A percentile compares a stretch with the other conserved stretches of the same genome.
These are phyloP conservation scores for Hippophae tibetana DNA, from an alignment of 306 rosid species.

Conservation along the genomic window DNA sequence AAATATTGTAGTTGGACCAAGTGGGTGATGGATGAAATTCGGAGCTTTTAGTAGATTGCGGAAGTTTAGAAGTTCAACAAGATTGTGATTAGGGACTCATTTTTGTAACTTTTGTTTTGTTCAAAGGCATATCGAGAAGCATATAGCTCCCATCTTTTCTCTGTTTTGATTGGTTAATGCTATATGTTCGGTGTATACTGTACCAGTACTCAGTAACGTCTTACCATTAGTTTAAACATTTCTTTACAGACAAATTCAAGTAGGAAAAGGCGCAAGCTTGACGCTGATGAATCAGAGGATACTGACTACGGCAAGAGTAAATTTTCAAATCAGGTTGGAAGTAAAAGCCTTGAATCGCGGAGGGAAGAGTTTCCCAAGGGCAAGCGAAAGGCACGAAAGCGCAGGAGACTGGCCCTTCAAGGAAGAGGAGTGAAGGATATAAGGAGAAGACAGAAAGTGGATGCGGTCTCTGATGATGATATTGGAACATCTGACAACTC, in stretches of 20 bases:
- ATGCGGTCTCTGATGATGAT: constrained; percentile 50
- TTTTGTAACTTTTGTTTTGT: not conserved
- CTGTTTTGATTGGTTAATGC: not conserved
- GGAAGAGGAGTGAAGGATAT: constrained; percentile 78
- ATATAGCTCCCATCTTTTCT: not conserved
- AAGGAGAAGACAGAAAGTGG: constrained; percentile 59
- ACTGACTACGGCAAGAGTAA: constrained; percentile 54
- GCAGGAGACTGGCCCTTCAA: constrained; percentile 85
- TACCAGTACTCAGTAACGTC: not conserved
- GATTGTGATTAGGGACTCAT: not conserved
- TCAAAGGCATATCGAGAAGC: not conserved
- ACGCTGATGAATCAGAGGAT: constrained; percentile 86
- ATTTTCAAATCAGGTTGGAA: constrained; percentile 41
- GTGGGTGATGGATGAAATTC: not conserved
- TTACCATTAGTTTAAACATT: constrained; percentile 17
- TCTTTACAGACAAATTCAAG: constrained; percentile 71
- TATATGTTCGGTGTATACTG: not conserved
- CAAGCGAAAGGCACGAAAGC: constrained; percentile 84
- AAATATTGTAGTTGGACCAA: not conserved
- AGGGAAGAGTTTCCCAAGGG: constrained; percentile 92
- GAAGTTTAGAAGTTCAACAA: not conserved
- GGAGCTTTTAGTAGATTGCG: not conserved
- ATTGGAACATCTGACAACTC: constrained; percentile 58
- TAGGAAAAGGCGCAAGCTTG: constrained; percentile 75
- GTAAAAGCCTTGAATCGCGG: constrained; percentile 69